phyloP scores from a whole-genome alignment of 768 basidiomycete genomes.

The Tylopilus balloui region DNA sequence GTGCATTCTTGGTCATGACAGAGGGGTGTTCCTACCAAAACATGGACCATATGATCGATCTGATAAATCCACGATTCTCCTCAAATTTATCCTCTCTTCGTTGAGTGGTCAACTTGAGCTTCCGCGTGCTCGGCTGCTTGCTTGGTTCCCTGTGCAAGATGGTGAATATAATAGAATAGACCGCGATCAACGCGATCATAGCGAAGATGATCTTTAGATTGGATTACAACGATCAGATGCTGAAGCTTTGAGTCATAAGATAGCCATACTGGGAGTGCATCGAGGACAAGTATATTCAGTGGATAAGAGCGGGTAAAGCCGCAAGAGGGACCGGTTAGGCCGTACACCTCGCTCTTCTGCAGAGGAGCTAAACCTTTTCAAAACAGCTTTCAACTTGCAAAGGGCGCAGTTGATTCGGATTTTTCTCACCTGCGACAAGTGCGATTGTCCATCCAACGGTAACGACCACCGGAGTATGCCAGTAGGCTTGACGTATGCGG shows the following conservation, averaged over 20 bases:
- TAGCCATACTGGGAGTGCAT: constrained; percentile 55
- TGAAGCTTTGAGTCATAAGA: neutral
- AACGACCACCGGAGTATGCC: constrained; percentile 42
- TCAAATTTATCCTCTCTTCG: constrained; percentile 40
- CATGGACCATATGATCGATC: constrained; percentile 61
- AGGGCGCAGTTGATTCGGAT: neutral
- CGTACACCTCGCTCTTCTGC: constrained; percentile 43
- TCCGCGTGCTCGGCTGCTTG: constrained; percentile 50
- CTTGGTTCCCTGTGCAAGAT: constrained; percentile 54
- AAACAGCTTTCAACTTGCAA: neutral
- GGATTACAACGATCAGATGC: constrained; percentile 4
- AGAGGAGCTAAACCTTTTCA: constrained; percentile 38
- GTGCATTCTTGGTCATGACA: constrained; percentile 2
- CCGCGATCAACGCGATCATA: constrained; percentile 47
- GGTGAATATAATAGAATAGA: constrained; percentile 61
- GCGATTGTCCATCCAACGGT: constrained; percentile 53
- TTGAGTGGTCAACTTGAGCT: constrained; percentile 44
- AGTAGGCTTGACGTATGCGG: constrained; percentile 45
- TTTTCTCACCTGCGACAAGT: constrained; percentile 44
- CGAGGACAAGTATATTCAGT: constrained; percentile 46
- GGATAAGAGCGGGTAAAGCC: constrained; percentile 43
- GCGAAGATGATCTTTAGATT: constrained; percentile 51
- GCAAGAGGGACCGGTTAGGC: constrained; percentile 48
- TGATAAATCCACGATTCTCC: constrained; percentile 59
- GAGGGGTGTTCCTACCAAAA: constrained; percentile 49